Base-by-base conservation (phyloP, 768 basidiomycete genomes). In the Amanita rimosa region DNA sequence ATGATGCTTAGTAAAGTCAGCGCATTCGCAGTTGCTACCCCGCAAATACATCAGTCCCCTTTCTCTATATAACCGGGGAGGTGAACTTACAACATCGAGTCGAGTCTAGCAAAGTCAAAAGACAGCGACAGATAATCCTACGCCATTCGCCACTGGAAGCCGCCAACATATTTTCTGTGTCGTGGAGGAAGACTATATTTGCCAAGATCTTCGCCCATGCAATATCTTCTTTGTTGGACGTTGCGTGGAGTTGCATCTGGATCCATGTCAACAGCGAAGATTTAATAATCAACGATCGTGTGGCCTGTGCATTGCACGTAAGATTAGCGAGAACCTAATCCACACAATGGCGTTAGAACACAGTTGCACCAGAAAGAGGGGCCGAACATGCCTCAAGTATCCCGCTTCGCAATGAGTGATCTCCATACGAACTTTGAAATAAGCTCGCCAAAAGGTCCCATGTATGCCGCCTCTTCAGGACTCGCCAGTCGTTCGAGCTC, bases 401-500 rank as follows among this genome's bases (percentile, higher is more conserved):
- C 2, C 75, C 71, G 38, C 67, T 66, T 13, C 83, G 71, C 52
- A 87, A 57, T 1, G 66, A 45, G 0, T 58, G 51, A 49, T 91
- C 86, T 3, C 66, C 63, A 38, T 67, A 61, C 0, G 78, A 77
- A 51, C 80, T 79, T 54, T 89, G 83, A 64, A 83, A 92, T 44
- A 93, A 60, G 51, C 85, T 89, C 1, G 90, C 84, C 2, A 95
- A 64, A 24, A 95, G 67, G 53, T 91, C 89, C 86, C 90, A 95
- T 0, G 88, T 90, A 58, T 92, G 87, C 22, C 93, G 67, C 39
- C 89, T 71, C 56, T 81, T 81, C 47, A 94, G 62, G 2, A 91
- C 74, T 27, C 71, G 72, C 92, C 93, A 96, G 57, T 97, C 93
- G 36, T 78, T 74, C 0, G 72, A 70, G 42, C 79, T 74, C 53